These are phyloP conservation scores for Penicillium sumatraense DNA, from an alignment of 2,329 filamentous ascomycete species.

Conservation along the genomic window DNA sequence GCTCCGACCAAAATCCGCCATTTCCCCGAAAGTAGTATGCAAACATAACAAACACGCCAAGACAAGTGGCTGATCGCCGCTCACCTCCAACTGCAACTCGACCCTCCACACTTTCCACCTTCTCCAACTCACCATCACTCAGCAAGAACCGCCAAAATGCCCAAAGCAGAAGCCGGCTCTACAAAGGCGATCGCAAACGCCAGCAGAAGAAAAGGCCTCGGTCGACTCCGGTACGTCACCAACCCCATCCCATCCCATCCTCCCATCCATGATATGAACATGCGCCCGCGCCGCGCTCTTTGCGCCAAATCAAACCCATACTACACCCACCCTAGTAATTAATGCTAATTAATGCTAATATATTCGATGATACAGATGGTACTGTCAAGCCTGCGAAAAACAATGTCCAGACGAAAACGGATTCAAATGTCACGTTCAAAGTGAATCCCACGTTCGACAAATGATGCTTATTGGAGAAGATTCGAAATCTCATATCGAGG, in stretches of 20 bases:
- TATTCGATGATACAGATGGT: constrained; percentile 61
- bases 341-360: not conserved
- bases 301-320: too few relatives aligned
- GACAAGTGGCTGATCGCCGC: not conserved
- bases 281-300: too few relatives aligned
- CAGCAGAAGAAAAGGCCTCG: constrained; percentile 73
- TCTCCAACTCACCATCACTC: not conserved
- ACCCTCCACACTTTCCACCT: constrained; percentile 19
- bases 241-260: too few relatives aligned
- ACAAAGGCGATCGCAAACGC: constrained; percentile 91
- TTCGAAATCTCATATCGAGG: constrained; percentile 78
- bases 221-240: constrained; percentile 65
- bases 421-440: constrained; percentile 83
- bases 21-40: too few relatives aligned
- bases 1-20: too few relatives aligned
- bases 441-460: constrained; percentile 84
- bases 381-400: constrained; percentile 80
- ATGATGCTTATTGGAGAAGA: constrained; percentile 89
- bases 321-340: too few relatives aligned
- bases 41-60: too few relatives aligned
- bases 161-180: constrained; percentile 86
- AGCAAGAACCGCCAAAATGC: constrained; percentile 76
- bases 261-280: too few relatives aligned
- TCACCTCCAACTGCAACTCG: not conserved
- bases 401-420: constrained; percentile 86